Percentiles rank a stretch among this genome's conserved stretches.
Conservation (phyloP, 345 rosid species). For the Dimocarpus longan region DNA sequence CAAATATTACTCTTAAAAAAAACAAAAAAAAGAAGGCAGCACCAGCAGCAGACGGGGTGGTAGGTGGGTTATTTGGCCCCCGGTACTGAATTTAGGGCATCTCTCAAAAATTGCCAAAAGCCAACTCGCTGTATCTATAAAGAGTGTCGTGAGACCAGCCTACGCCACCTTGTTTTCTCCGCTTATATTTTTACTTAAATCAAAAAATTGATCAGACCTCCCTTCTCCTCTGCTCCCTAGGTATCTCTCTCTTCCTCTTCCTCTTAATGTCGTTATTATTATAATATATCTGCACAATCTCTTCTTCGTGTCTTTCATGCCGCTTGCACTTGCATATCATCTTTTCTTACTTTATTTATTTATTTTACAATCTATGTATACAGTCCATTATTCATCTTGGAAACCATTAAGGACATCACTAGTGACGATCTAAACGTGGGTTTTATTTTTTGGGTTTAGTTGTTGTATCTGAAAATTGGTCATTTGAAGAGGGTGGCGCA, state of each 20-base stretch:
- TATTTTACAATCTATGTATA: no score
- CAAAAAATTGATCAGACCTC: neutral
- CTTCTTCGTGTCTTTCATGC: no score
- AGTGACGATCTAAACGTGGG: neutral
- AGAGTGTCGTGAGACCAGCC: neutral
- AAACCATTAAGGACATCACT: neutral
- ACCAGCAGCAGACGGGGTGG: neutral
- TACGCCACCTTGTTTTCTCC: neutral
- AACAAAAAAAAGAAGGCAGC: no score
- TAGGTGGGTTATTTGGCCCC: neutral
- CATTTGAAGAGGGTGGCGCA: neutral
- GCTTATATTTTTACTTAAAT: neutral
- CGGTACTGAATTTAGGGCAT: neutral
- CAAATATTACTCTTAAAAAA: no score
- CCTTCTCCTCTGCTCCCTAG: neutral
- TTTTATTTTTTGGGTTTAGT: no score
- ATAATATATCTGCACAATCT: neutral
- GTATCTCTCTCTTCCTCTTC: neutral
- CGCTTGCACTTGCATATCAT: no score
- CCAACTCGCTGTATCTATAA: neutral
- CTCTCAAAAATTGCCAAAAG: neutral
- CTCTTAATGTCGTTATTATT: no score
- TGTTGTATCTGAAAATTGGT: neutral
- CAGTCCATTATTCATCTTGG: neutral
- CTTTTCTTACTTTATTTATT: no score